Evolutionary conservation across 1,284 basidiomycete species (phyloP).

Genomic region (Cutaneotrichosporon mucoides): DNA sequence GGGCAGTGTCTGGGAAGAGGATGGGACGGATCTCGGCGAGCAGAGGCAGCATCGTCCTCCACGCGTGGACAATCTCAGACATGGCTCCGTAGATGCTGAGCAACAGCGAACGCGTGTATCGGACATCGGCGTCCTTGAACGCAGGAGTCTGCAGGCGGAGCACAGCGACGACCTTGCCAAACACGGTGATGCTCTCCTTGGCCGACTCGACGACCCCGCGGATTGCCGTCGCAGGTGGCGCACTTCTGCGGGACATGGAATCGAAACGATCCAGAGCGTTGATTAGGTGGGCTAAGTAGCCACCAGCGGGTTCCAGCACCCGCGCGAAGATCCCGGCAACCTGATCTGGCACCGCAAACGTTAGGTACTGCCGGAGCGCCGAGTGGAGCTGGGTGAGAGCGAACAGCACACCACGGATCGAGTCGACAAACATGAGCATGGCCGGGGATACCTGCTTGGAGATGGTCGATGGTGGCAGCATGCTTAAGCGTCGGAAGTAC

Average conservation of each 20-base stretch:
- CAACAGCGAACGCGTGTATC: constrained; percentile 82
- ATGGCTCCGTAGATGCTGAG: constrained; percentile 85
- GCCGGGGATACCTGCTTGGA: constrained; percentile 68
- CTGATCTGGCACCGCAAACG: constrained; percentile 81
- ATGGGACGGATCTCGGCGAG: constrained; percentile 66
- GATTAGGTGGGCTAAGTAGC: constrained; percentile 79
- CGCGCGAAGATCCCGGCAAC: constrained; percentile 73
- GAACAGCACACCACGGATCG: constrained; percentile 86
- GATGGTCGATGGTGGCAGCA: constrained; percentile 64
- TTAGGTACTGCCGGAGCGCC: constrained; percentile 81
- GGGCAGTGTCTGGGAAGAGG: constrained; percentile 41
- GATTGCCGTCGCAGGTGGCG: constrained; percentile 64
- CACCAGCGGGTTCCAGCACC: constrained; percentile 77
- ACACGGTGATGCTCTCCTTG: constrained; percentile 77
- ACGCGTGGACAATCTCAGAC: constrained; percentile 81
- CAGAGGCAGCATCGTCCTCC: constrained; percentile 72
- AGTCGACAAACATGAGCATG: constrained; percentile 73
- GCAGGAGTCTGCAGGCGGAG: constrained; percentile 70
- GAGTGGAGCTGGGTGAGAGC: constrained; percentile 89
- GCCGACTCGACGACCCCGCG: constrained; percentile 77
- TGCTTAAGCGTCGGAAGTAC: constrained; percentile 82
- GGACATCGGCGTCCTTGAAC: constrained; percentile 66
- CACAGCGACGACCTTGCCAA: constrained; percentile 80
- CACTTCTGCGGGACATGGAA: constrained; percentile 63
- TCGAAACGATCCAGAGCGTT: constrained; percentile 90